Evolutionary conservation across 2,329 filamentous ascomycete genomes (phyloP).

Genomic region (Trichocomaceae sp.): DNA sequence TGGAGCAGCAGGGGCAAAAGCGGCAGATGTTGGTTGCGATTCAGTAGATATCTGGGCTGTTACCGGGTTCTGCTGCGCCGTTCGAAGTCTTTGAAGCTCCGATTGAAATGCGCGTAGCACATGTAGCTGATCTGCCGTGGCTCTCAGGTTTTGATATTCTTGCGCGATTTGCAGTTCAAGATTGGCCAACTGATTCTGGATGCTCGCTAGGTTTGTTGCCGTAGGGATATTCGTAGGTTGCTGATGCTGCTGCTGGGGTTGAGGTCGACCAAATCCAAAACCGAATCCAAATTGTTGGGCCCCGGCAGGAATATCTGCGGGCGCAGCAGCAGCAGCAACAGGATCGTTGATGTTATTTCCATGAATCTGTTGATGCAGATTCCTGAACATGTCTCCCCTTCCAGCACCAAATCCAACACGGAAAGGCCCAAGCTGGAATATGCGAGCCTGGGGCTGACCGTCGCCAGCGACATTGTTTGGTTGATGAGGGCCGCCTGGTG

Average conservation of each 20-base stretch:
- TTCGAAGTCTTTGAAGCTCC: constrained; percentile 62
- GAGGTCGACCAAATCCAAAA: constrained; percentile 35
- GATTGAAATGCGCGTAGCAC: constrained; percentile 60
- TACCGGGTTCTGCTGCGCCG: constrained; percentile 32
- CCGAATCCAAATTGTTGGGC: constrained; percentile 29
- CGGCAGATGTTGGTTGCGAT: constrained; percentile 5
- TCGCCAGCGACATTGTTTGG: constrained; percentile 33
- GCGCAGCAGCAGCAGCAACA: constrained; percentile 19
- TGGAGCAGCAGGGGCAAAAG: constrained; percentile 18
- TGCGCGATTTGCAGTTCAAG: constrained; percentile 63
- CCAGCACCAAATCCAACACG: constrained; percentile 63
- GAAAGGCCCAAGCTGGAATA: constrained; percentile 69
- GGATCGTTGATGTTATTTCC: constrained; percentile 33
- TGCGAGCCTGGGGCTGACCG: constrained; percentile 46
- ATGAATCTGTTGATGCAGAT: constrained; percentile 58
- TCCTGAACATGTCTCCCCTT: constrained; percentile 55
- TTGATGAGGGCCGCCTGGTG: constrained; percentile 30
- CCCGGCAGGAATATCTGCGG: constrained; percentile 24
- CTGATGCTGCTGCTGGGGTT: constrained; percentile 14
- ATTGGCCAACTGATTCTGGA: constrained; percentile 56
- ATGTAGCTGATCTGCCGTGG: constrained; percentile 61
- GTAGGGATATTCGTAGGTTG: constrained; percentile 11
- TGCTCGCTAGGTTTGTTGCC: constrained; percentile 25
- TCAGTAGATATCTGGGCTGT: constrained; percentile 8
- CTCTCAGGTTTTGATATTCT: constrained; percentile 57